These are phyloP conservation scores for Nymphaea thermarum DNA, from an alignment of 164 flowering plant genomes.

Conservation along the genomic window DNA sequence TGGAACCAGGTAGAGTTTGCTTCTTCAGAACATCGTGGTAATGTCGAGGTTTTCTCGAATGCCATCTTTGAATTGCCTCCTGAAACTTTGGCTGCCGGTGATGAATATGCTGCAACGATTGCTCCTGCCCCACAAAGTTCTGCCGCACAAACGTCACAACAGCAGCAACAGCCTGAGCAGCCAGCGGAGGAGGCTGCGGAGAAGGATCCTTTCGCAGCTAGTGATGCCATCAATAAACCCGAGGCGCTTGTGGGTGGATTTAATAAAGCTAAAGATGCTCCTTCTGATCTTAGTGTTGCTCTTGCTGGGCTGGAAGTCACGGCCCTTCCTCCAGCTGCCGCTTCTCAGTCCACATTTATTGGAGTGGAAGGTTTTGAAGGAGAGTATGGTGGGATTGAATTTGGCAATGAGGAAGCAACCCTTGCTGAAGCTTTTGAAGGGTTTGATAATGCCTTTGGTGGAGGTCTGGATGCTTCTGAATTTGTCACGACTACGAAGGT, in stretches of 20 bases:
- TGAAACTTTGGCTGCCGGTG: slow-evolving; percentile 80
- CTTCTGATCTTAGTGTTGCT: slow-evolving; percentile 49
- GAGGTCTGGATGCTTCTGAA: slow-evolving; percentile 94
- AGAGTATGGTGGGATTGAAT: slow-evolving; percentile 91
- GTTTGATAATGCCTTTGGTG: slow-evolving; percentile 84
- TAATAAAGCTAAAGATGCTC: slow-evolving; percentile 58
- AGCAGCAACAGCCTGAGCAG: slow-evolving; percentile 31
- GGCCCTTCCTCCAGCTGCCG: slow-evolving; percentile 85
- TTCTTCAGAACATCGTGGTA: slow-evolving; percentile 44
- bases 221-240: slow-evolving; percentile 66
- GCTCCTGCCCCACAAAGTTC: slow-evolving; percentile 18
- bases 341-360: slow-evolving; percentile 67
- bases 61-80: slow-evolving; percentile 61
- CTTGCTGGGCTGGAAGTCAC: slow-evolving; percentile 82
- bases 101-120: slow-evolving; percentile 52
- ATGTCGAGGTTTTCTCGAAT: slow-evolving; percentile 50
- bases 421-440: slow-evolving; percentile 85
- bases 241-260: slow-evolving; percentile 72
- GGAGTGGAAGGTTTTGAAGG: slow-evolving; percentile 97
- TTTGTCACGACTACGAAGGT: slow-evolving; percentile 45
- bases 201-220: slow-evolving; percentile 93
- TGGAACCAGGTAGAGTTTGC: slow-evolving; percentile 48
- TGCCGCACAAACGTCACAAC: slow-evolving; percentile 18
- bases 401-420: slow-evolving; percentile 58
- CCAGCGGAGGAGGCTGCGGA: slow-evolving; percentile 11